Evolutionary conservation across 257 asterid genomes (phyloP).

Genomic region (Rhazya stricta): DNA sequence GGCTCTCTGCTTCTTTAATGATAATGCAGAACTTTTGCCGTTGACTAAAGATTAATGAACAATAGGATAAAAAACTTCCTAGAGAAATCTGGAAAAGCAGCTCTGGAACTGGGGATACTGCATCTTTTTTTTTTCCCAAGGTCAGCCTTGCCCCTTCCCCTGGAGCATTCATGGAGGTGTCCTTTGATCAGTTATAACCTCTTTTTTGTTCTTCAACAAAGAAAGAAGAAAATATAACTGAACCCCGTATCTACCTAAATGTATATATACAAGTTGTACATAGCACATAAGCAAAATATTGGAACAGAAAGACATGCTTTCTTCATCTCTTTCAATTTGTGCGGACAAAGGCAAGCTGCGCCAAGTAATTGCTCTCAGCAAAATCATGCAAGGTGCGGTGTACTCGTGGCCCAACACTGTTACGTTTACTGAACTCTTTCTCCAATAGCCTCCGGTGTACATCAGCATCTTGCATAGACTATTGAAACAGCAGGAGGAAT

Average conservation of each 20-base stretch:
- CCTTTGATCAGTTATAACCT: not conserved
- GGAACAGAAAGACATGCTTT: not conserved
- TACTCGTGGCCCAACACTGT: conserved; percentile 48
- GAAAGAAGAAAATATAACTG: not conserved
- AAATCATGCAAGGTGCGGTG: conserved; percentile 82
- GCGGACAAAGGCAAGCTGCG: conserved; percentile 72
- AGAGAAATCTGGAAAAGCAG: not conserved
- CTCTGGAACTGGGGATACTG: not conserved
- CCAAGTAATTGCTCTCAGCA: conserved; percentile 86
- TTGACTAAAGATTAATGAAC: too few relatives aligned
- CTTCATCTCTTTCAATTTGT: conserved; percentile 24
- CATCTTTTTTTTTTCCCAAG: not conserved
- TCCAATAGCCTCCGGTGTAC: conserved; percentile 54
- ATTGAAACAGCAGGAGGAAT: not conserved
- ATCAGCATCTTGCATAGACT: conserved; percentile 57
- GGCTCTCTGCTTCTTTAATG: not conserved
- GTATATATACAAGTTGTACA: not conserved
- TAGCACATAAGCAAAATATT: not conserved
- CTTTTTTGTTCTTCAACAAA: not conserved
- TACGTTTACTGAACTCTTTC: conserved; percentile 49
- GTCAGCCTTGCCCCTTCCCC: not conserved
- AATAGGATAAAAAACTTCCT: not conserved
- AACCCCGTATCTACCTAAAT: not conserved
- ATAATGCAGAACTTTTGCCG: not conserved
- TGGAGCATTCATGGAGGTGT: not conserved